Conservation (phyloP, 2,329 filamentous ascomycete genomes). For the Teratosphaeria zuluensis region DNA sequence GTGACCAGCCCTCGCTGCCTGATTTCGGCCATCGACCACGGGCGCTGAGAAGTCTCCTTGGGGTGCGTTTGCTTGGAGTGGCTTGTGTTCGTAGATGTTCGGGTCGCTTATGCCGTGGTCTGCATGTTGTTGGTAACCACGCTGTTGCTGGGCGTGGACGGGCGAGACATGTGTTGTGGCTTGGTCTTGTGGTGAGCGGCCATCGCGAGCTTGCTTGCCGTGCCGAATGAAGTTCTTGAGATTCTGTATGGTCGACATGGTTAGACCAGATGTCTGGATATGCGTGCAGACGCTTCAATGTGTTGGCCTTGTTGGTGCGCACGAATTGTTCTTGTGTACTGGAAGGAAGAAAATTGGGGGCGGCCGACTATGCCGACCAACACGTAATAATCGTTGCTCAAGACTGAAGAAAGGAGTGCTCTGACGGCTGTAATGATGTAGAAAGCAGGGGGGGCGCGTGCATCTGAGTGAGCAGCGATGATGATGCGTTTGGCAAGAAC, state of each 20-base stretch:
- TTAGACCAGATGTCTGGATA: conserved; percentile 11
- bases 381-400: not conserved
- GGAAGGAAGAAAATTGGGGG: not conserved
- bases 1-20: conserved; percentile 58
- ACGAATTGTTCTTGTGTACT: not conserved
- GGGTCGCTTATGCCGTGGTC: conserved; percentile 49
- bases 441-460: not conserved
- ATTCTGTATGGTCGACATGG: conserved; percentile 74
- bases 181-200: conserved; percentile 49
- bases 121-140: conserved; percentile 33
- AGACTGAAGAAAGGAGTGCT: not conserved
- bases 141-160: conserved; percentile 55
- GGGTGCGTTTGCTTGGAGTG: conserved; percentile 34
- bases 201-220: conserved; percentile 81
- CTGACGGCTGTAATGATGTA: not conserved
- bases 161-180: conserved; percentile 54
- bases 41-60: conserved; percentile 47
- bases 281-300: not conserved
- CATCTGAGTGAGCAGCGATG: not conserved
- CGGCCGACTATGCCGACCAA: not conserved
- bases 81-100: conserved; percentile 50
- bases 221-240: conserved; percentile 98
- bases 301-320: not conserved
- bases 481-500: not conserved
- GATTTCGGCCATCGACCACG: conserved; percentile 52